Conservation (phyloP, 495 filamentous ascomycete species). For the Bathelium albidoporum region DNA sequence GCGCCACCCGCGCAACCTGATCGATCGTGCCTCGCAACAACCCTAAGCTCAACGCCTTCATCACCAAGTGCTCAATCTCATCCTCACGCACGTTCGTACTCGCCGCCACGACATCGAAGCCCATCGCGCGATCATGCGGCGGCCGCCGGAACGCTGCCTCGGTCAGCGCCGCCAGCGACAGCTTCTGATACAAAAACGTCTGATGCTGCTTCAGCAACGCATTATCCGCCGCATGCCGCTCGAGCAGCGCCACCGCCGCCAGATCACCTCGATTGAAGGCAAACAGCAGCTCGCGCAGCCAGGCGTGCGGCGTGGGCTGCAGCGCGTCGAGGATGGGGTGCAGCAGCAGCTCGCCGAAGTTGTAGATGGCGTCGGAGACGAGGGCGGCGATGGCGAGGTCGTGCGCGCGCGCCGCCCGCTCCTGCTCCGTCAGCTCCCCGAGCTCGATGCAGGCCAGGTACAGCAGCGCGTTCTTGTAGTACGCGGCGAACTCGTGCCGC, state of each 20-base stretch:
- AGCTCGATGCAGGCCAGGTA: conserved; percentile 96
- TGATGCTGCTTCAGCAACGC: conserved; percentile 67
- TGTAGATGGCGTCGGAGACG: conserved; percentile 91
- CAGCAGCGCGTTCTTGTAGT: conserved; percentile 94
- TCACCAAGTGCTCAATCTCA: conserved; percentile 95
- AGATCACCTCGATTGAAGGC: conserved; percentile 97
- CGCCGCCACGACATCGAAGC: conserved; percentile 71
- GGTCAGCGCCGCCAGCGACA: conserved; percentile 87
- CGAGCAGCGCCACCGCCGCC: conserved; percentile 69
- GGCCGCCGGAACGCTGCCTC: conserved; percentile 94
- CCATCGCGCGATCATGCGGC: conserved; percentile 89
- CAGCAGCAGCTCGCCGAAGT: conserved; percentile 96
- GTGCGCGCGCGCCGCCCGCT: conserved; percentile 74
- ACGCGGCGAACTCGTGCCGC: conserved; percentile 83
- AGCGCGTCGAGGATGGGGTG: conserved; percentile 92
- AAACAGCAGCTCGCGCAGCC: conserved; percentile 89
- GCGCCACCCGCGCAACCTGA: conserved; percentile 84
- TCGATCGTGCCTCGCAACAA: conserved; percentile 88
- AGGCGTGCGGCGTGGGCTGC: conserved; percentile 51
- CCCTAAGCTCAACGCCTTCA: conserved; percentile 93
- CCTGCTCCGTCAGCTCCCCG: conserved; percentile 54
- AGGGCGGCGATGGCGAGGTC: conserved; percentile 87
- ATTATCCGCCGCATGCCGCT: conserved; percentile 62
- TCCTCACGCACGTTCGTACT: conserved; percentile 86
- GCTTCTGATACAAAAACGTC: conserved; percentile 88